Evolutionary conservation across 176 grass and related monocot genomes (phyloP).

Genomic region (Secale cereale): DNA sequence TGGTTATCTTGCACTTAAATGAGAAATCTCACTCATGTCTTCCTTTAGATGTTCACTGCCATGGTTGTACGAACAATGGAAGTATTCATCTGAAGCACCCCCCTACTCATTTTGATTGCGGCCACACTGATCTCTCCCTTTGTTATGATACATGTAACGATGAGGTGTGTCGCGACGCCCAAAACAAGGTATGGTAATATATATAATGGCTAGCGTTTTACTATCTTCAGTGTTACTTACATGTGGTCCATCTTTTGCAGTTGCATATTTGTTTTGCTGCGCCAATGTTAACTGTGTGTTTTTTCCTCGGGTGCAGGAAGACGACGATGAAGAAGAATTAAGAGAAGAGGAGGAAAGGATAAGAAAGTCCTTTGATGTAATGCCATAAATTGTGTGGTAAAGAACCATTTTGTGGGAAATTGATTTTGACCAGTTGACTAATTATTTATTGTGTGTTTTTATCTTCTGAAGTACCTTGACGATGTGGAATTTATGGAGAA

Average conservation of each 20-base stretch:
- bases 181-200: background rate
- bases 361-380: background rate
- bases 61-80: background rate
- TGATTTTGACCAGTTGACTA: background rate
- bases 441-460: slow-evolving; percentile 5
- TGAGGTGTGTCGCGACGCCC: background rate
- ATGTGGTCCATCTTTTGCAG: background rate
- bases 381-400: background rate
- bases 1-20: background rate
- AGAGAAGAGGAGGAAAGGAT: background rate
- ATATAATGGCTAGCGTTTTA: background rate
- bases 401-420: background rate
- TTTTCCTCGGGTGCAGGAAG: background rate
- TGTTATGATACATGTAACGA: background rate
- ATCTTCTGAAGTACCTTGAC: background rate
- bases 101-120: background rate
- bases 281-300: background rate
- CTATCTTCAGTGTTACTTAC: no score
- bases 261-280: background rate
- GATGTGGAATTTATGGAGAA: background rate
- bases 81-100: background rate
- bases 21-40: background rate
- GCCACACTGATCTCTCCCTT: background rate
- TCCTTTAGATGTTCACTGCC: background rate
- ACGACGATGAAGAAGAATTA: background rate